These are phyloP conservation scores for Phytophthora podocarpi DNA, from an alignment of 352 stramenopile species.

Conservation along the genomic window DNA sequence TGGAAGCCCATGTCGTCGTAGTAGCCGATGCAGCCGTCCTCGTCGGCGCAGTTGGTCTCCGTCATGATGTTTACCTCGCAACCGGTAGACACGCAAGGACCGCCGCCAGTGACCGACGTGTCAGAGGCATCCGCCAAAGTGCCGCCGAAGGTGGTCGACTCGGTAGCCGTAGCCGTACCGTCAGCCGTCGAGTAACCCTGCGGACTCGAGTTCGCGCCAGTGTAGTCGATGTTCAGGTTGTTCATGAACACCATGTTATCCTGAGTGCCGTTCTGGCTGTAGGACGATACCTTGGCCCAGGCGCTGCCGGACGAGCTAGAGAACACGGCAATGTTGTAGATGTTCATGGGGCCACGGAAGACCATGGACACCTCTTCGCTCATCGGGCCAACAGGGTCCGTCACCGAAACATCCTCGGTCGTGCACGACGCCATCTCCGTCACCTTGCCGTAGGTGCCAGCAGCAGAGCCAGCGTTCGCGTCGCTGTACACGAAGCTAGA, in stretches of 20 bases:
- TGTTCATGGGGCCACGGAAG: slow-evolving; percentile 65
- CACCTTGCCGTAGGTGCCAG: slow-evolving; percentile 53
- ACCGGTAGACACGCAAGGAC: slow-evolving; percentile 62
- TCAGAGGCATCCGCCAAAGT: slow-evolving; percentile 56
- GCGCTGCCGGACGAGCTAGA: slow-evolving; percentile 22
- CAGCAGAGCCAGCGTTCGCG: slow-evolving; percentile 40
- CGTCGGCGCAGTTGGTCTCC: slow-evolving; percentile 48
- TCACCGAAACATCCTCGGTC: slow-evolving; percentile 39
- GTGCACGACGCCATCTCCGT: slow-evolving; percentile 40
- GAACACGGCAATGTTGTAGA: slow-evolving; percentile 69
- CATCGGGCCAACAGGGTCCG: slow-evolving; percentile 47
- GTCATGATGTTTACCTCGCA: slow-evolving; percentile 84
- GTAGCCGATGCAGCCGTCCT: slow-evolving; percentile 64
- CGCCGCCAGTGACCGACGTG: slow-evolving; percentile 41
- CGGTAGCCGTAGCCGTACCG: slow-evolving; percentile 30
- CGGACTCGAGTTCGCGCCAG: slow-evolving; percentile 42
- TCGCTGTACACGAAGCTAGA: slow-evolving; percentile 56
- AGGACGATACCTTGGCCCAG: slow-evolving; percentile 58
- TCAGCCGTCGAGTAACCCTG: slow-evolving; percentile 50
- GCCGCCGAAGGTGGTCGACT: slow-evolving; percentile 52
- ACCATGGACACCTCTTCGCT: slow-evolving; percentile 63
- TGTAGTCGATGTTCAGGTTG: slow-evolving; percentile 69
- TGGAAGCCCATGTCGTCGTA: slow-evolving; percentile 71
- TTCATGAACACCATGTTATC: slow-evolving; percentile 72
- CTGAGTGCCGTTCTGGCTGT: slow-evolving; percentile 31